These are phyloP conservation scores for Pyropia yezoensis DNA, from an alignment of 23 red algal genomes.

Conservation along the genomic window DNA sequence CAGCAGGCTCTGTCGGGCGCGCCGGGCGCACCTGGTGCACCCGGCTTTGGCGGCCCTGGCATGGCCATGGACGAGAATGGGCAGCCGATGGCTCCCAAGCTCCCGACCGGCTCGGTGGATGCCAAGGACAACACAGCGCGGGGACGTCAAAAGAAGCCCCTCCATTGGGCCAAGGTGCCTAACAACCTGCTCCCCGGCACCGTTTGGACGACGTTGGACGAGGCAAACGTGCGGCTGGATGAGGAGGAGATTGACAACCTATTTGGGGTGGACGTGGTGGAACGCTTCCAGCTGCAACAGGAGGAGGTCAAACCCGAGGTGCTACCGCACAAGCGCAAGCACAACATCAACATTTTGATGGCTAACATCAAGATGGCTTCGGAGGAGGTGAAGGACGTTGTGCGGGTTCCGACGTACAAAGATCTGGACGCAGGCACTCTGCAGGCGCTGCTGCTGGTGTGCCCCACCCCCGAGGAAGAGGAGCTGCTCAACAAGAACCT, in stretches of 20 bases:
- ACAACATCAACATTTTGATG: slow-evolving; percentile 86
- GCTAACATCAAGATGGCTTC: slow-evolving; percentile 83
- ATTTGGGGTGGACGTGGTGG: slow-evolving; percentile 70
- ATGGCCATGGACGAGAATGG: slow-evolving; percentile 9
- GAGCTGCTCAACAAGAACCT: slow-evolving; percentile 54
- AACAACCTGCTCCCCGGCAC: slow-evolving; percentile 57
- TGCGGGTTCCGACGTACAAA: slow-evolving; percentile 62
- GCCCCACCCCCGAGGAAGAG: slow-evolving; percentile 84
- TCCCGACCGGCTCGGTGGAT: slow-evolving; percentile 26
- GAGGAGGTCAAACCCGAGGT: slow-evolving; percentile 67
- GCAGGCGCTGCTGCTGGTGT: slow-evolving; percentile 79
- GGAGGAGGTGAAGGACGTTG: slow-evolving; percentile 69
- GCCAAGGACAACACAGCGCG: slow-evolving; percentile 56
- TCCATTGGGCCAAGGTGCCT: slow-evolving; percentile 91
- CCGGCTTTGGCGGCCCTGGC: slow-evolving; percentile 18
- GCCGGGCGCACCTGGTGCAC: background rate
- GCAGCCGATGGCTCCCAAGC: slow-evolving; percentile 27
- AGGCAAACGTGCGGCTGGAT: slow-evolving; percentile 54
- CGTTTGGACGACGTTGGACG: slow-evolving; percentile 70
- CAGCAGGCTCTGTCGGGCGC: slow-evolving; percentile 6
- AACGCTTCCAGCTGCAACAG: slow-evolving; percentile 30
- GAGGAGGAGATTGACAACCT: slow-evolving; percentile 78
- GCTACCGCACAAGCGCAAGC: slow-evolving; percentile 81
- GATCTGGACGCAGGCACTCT: slow-evolving; percentile 59
- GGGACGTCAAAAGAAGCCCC: slow-evolving; percentile 73